phyloP scores from a whole-genome alignment of 83 land plant genomes.

The Picea abies region DNA sequence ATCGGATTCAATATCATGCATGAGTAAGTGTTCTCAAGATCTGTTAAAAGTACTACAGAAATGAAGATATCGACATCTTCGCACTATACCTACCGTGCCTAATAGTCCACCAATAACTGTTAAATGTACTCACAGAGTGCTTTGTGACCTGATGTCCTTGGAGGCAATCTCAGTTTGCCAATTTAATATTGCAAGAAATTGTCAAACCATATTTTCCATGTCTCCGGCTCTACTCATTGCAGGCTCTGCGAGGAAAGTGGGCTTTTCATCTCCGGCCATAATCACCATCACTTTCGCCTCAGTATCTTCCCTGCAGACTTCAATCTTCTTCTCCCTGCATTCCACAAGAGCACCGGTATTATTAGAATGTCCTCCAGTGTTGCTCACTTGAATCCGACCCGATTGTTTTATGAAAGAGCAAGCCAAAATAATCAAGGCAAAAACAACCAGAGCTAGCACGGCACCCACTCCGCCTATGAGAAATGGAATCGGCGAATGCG shows the following conservation, averaged over 20 bases:
- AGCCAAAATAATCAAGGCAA: constrained; percentile 38
- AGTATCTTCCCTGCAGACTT: background rate
- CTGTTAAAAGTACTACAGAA: no score
- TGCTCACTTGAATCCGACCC: background rate
- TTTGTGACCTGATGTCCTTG: no score
- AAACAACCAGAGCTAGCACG: constrained; percentile 38
- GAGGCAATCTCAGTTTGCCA: no score
- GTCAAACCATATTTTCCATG: no score
- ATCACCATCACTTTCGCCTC: background rate
- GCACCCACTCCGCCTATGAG: constrained; percentile 53
- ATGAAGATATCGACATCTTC: no score
- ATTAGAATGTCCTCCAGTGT: no score
- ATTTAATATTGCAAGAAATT: no score
- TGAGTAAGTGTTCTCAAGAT: no score
- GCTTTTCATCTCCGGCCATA: background rate
- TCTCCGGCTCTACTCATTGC: background rate
- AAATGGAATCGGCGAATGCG: constrained; percentile 59
- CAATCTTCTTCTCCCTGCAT: background rate
- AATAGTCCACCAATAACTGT: no score
- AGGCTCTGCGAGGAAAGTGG: background rate
- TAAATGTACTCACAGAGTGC: no score
- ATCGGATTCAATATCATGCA: no score
- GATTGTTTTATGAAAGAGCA: constrained; percentile 44
- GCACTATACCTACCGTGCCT: no score
- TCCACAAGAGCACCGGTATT: background rate